Evolutionary conservation across 2,329 filamentous ascomycete species (phyloP).

Genomic region (Scytalidium lignicola): DNA sequence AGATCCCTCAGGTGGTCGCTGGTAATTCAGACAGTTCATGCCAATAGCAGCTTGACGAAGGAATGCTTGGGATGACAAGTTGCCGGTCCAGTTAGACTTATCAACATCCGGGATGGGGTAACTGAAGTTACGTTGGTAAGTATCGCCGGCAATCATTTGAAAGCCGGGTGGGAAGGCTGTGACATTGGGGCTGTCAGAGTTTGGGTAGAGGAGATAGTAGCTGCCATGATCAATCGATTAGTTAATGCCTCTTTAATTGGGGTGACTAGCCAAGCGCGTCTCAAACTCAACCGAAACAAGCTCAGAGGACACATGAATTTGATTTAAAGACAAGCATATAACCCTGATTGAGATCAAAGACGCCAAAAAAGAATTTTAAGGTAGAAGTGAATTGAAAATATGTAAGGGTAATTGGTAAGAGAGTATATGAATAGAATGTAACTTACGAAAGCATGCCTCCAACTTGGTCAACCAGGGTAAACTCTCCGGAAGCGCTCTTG

Average conservation of each 20-base stretch:
- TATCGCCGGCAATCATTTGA: conserved; percentile 76
- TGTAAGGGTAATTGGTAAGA: background rate
- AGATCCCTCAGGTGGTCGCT: conserved; percentile 58
- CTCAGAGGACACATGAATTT: too few relatives aligned
- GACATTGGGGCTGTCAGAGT: conserved; percentile 50
- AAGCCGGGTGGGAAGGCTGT: conserved; percentile 73
- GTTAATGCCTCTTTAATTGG: background rate
- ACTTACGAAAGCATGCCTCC: conserved; percentile 84
- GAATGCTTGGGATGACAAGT: conserved; percentile 58
- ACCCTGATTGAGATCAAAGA: background rate
- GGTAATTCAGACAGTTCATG: conserved; percentile 93
- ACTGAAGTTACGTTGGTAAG: conserved; percentile 61
- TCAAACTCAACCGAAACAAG: too few relatives aligned
- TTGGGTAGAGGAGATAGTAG: conserved; percentile 76
- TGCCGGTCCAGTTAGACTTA: conserved; percentile 64
- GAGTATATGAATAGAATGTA: conserved; percentile 1
- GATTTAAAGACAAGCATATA: background rate
- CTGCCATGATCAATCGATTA: conserved; percentile 33
- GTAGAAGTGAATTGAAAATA: background rate
- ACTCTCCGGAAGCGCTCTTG: conserved; percentile 32
- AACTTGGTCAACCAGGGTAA: conserved; percentile 64
- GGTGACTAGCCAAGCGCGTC: too few relatives aligned
- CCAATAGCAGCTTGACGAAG: conserved; percentile 78
- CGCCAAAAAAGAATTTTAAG: background rate
- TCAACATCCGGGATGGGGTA: conserved; percentile 60